A percentile compares a stretch with the other conserved stretches of the same genome.
Evolutionary conservation across 805 yeast genomes (phyloP).

Genomic region (Priceomyces fermenticarens): DNA sequence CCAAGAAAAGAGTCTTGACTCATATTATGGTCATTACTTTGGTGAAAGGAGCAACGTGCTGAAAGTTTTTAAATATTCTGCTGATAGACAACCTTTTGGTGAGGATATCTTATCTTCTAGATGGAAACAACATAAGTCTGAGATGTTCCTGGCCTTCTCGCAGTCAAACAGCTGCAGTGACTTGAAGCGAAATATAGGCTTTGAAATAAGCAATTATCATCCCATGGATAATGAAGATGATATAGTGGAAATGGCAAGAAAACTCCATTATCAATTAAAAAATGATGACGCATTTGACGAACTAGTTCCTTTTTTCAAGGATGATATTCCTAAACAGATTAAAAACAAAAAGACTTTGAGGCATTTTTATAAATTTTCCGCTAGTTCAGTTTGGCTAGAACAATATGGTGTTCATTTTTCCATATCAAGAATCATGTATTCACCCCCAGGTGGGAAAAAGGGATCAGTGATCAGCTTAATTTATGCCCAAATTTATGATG

Average conservation of each 20-base stretch:
- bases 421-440: slow-evolving; percentile 12
- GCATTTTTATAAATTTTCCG: slow-evolving; percentile 14
- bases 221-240: slow-evolving; percentile 1
- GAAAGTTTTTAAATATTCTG: slow-evolving; percentile 1
- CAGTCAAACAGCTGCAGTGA: slow-evolving; percentile 2
- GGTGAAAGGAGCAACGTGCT: neutral
- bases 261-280: slow-evolving; percentile 5
- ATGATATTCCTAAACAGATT: slow-evolving; percentile 9
- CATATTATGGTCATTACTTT: slow-evolving; percentile 1
- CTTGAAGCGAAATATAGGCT: neutral
- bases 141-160: neutral
- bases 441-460: slow-evolving; percentile 6
- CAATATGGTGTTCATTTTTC: slow-evolving; percentile 14
- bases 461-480: slow-evolving; percentile 8
- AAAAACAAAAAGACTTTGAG: slow-evolving; percentile 3
- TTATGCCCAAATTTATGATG: slow-evolving; percentile 12
- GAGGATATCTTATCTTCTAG: neutral
- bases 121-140: neutral
- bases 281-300: slow-evolving; percentile 8
- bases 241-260: slow-evolving; percentile 2
- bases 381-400: slow-evolving; percentile 13
- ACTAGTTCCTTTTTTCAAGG: slow-evolving; percentile 1
- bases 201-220: slow-evolving; percentile 3
- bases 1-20: neutral
- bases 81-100: slow-evolving; percentile 1